Evolutionary conservation across 2,329 filamentous ascomycete species (phyloP), one percentile per base, ranked within the genome.

Genomic region (Ophiosphaerella korrae): DNA sequence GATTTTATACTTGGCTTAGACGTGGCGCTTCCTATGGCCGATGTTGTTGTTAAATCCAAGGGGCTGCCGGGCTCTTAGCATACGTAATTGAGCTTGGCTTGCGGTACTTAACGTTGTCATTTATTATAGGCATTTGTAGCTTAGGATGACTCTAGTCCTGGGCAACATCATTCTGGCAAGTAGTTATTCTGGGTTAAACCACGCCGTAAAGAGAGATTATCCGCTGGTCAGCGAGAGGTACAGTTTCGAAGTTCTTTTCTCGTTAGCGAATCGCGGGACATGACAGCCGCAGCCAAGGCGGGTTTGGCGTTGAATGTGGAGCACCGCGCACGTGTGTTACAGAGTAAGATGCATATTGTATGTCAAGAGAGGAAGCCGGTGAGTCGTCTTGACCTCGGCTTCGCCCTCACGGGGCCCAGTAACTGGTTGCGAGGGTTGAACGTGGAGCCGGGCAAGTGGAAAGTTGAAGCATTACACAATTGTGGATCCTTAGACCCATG

Each of bases 81-180:
- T 40, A 49, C 47, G 40, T 49, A 39, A 44, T 21, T 34, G 33
- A 24, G 35, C 45, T 49, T 49, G 47, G 47, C 47, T 32, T 5
- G 12, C n/a, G 12, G 11, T 39, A 26, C 12, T 32, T 24, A 7
- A 21, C 18, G 3, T 4, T 21, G 18, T 4, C 18, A 21, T 21
- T 21, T 21, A 21, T 21, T 21, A 21, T 21, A 4, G 3, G 18
- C 18, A 21, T 21, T 21, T 21, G 18, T 21, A 21, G 18, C 18
- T 4, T 21, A 21, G 18, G 18, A 4, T 21, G 18, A 4, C 18
- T 21, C 18, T 21, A 21, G 18, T 4, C 18, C 18, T 4, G 18
- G 18, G 18, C 18, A 18, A 18, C 18, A 18, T 11, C 18, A 9
- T n/a, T 37, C 16, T 7, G 8, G 8, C 14, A 42, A 8, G 3